These are phyloP conservation scores for Fennellomyces sp. DNA, from an alignment of 371 early-diverging fungal species.

Conservation along the genomic window DNA sequence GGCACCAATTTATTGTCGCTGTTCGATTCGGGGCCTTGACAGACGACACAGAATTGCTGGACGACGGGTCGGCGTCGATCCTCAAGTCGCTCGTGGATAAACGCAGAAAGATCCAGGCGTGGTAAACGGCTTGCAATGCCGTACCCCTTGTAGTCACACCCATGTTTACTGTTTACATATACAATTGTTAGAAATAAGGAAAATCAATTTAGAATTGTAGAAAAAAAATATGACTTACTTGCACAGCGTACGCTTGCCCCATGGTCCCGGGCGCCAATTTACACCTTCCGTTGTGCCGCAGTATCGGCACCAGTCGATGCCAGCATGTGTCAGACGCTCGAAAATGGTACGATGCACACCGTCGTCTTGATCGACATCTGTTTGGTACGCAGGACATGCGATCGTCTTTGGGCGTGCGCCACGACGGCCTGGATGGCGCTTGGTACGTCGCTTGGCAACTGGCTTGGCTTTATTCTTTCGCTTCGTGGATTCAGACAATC, in stretches of 20 bases:
- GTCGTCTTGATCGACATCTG: constrained; percentile 10
- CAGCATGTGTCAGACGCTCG: constrained; percentile 41
- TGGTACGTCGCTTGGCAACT: constrained; percentile 14
- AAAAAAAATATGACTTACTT: constrained; percentile 46
- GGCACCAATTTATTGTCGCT: constrained; percentile 21
- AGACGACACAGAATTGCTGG: constrained; percentile 35
- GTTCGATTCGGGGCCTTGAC: constrained; percentile 24
- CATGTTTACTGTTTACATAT: constrained; percentile 34
- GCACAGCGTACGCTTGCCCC: constrained; percentile 81
- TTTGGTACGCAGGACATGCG: not conserved
- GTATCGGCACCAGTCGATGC: constrained; percentile 75
- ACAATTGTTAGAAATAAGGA: not conserved
- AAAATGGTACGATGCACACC: constrained; percentile 27
- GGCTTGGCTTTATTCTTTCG: constrained; percentile 4
- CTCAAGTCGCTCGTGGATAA: constrained; percentile 25
- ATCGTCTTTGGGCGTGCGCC: constrained; percentile 3
- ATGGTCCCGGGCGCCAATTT: constrained; percentile 80
- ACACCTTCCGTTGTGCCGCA: constrained; percentile 77
- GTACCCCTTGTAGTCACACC: constrained; percentile 48
- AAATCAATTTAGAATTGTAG: not conserved
- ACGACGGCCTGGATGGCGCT: constrained; percentile 8
- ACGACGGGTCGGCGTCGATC: constrained; percentile 40
- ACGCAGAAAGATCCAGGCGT: constrained; percentile 37
- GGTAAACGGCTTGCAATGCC: constrained; percentile 41
- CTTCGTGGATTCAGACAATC: not conserved